These are phyloP conservation scores for Daedalea quercina DNA, from an alignment of 768 basidiomycete genomes.

Conservation along the genomic window DNA sequence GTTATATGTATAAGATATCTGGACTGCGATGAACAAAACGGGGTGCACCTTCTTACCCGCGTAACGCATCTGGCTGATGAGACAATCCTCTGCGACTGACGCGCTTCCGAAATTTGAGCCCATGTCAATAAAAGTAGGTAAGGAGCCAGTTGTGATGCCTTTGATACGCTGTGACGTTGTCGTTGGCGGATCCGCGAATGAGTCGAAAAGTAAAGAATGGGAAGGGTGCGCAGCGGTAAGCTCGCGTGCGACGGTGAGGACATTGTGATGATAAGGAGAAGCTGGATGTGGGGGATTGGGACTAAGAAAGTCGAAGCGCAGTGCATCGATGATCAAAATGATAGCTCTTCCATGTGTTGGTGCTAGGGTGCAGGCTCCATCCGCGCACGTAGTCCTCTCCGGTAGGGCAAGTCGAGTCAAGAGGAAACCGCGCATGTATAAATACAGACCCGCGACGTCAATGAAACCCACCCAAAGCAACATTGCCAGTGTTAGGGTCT, in stretches of 20 bases:
- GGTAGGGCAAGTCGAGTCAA: conserved; percentile 70
- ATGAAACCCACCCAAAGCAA: conserved; percentile 56
- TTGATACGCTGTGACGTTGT: conserved; percentile 94
- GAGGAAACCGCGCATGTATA: conserved; percentile 91
- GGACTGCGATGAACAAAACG: conserved; percentile 2
- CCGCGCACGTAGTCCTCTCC: conserved; percentile 39
- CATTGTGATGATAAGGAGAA: conserved; percentile 73
- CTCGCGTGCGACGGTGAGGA: conserved; percentile 72
- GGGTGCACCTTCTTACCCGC: conserved; percentile 53
- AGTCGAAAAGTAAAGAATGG: conserved; percentile 82
- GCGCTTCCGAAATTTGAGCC: conserved; percentile 89
- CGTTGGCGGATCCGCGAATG: conserved; percentile 92
- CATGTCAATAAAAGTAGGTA: conserved; percentile 94
- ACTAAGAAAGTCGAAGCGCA: conserved; percentile 91
- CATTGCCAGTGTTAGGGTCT: too few species aligned
- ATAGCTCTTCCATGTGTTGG: conserved; percentile 78
- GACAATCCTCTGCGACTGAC: conserved; percentile 81
- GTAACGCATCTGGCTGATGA: conserved; percentile 62
- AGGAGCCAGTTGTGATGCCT: conserved; percentile 87
- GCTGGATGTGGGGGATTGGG: conserved; percentile 55
- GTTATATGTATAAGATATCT: conserved; percentile 15
- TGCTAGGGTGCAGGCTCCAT: conserved; percentile 37
- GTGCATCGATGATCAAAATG: conserved; percentile 82
- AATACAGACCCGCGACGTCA: conserved; percentile 75
- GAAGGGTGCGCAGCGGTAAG: conserved; percentile 57